phyloP scores from a whole-genome alignment of 208 protist genomes.

The Trypanosoma boissoni region DNA sequence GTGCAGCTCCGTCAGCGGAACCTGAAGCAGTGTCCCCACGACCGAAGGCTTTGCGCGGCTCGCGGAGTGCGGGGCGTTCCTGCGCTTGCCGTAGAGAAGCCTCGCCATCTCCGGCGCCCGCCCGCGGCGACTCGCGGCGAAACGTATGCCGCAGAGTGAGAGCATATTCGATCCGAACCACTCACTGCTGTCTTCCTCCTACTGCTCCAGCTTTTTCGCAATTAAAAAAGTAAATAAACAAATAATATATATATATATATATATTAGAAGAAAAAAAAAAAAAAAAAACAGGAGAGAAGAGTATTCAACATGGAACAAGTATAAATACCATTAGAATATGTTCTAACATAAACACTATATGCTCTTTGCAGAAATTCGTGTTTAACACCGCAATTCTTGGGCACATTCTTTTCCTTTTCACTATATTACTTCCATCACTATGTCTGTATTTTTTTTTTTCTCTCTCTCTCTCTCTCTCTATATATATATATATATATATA shows the following conservation, averaged over 20 bases:
- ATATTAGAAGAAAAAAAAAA: background rate
- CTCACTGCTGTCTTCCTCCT: too few species aligned
- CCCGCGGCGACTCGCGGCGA: background rate
- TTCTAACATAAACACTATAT: slow-evolving; percentile 10
- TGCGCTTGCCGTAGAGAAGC: slow-evolving; percentile 83
- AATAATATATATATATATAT: background rate
- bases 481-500: background rate
- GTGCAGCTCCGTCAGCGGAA: slow-evolving; percentile 37
- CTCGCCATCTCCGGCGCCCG: slow-evolving; percentile 44
- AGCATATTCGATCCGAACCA: too few species aligned
- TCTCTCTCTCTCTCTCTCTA: background rate
- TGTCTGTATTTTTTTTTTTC: background rate
- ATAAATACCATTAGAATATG: background rate
- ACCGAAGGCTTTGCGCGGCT: slow-evolving; percentile 52
- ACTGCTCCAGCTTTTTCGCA: too few species aligned
- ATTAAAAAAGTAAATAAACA: too few species aligned
- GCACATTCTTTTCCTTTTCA: slow-evolving; percentile 1
- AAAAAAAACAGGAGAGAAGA: slow-evolving; percentile 5
- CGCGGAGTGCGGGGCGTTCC: slow-evolving; percentile 52
- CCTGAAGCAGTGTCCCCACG: slow-evolving; percentile 41
- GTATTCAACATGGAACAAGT: background rate
- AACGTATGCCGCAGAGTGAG: too few species aligned
- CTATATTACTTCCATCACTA: too few species aligned
- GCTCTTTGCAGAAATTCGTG: slow-evolving; percentile 5
- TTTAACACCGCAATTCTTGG: too few species aligned